phyloP scores from a whole-genome alignment of 2,329 filamentous ascomycete genomes.

The Fusarium sp. region DNA sequence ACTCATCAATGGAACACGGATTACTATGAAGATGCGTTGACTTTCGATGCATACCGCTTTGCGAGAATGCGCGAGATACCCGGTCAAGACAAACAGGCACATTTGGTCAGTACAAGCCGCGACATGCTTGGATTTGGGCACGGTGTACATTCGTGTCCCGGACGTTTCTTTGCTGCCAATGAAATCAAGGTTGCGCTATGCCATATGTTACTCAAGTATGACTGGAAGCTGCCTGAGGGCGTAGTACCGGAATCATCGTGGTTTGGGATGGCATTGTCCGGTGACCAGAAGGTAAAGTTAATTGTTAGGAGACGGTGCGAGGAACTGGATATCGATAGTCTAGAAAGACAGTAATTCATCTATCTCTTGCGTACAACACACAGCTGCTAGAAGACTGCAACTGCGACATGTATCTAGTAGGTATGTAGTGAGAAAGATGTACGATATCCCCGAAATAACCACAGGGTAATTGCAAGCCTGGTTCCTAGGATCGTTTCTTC shows the following conservation, averaged over 20 bases:
- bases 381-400: no score
- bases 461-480: no score
- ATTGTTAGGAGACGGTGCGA: not conserved
- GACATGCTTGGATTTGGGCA: conserved; percentile 65
- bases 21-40: conserved; percentile 17
- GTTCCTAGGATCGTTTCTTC: no score
- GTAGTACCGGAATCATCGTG: not conserved
- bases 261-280: not conserved
- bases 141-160: conserved; percentile 64
- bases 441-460: no score
- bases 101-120: conserved; percentile 62
- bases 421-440: no score
- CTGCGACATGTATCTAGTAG: no score
- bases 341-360: not conserved
- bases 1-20: not conserved
- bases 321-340: conserved; percentile 2
- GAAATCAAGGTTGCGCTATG: conserved; percentile 64
- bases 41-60: conserved; percentile 61
- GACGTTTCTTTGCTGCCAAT: conserved; percentile 64
- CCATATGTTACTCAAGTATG: conserved; percentile 62
- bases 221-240: conserved; percentile 42
- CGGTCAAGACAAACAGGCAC: conserved; percentile 43
- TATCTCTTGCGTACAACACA: no score
- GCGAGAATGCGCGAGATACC: conserved; percentile 53
- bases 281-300: not conserved